Evolutionary conservation across 2,329 filamentous ascomycete genomes (phyloP), one percentile per base, ranked within the genome.

Genomic region (Calonectria multiphialidica): DNA sequence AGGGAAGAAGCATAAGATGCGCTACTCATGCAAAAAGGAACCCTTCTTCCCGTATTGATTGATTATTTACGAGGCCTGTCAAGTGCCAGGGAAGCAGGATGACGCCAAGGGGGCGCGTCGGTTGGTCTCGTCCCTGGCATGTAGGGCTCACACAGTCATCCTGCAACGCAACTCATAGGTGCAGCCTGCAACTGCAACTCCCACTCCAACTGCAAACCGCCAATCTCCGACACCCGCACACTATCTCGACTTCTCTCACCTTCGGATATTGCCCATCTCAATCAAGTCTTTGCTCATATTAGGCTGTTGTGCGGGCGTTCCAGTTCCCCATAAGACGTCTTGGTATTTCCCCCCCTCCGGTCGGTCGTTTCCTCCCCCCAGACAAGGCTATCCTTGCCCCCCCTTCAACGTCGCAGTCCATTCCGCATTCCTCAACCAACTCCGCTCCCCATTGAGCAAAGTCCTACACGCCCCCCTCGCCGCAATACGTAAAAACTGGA

Each of bases 401-500:
- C 47, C 50, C 50, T 23, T 40, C 53, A 33, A 57, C 49, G 37
- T 69, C 70, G 66, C 70, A 61, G 21, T 72, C 57, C 49, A 50
- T 68, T 57, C 65, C 65, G 42, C 49, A 50, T 72, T 68, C 47
- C 40, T 59, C 37, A 44, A 21, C 42, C 33, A 49, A 35, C 44
- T 47, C 50, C 40, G 65, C 45, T 21, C 30, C 35, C 30, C 35
- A 12, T 16, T 18, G 15, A 33, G 47, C 61, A 67, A 67, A 71
- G 69, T 71, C 69, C 69, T 71, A 71, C 61, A 70, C 68, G 44
- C 53, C 55, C 44, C 55, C 55, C 37, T 42, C 42, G 28, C 21
- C 57, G n/a, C 18, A 47, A 50, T 59, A 42, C 42, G 23, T 59
- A 61, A 59, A 49, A 55, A 65, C 37, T 67, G 37, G 55, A 57